Percentiles rank a stretch among this genome's conserved stretches.
These are phyloP conservation scores for Ophiostoma australiae DNA, from an alignment of 2,329 filamentous ascomycete genomes.

Conservation along the genomic window DNA sequence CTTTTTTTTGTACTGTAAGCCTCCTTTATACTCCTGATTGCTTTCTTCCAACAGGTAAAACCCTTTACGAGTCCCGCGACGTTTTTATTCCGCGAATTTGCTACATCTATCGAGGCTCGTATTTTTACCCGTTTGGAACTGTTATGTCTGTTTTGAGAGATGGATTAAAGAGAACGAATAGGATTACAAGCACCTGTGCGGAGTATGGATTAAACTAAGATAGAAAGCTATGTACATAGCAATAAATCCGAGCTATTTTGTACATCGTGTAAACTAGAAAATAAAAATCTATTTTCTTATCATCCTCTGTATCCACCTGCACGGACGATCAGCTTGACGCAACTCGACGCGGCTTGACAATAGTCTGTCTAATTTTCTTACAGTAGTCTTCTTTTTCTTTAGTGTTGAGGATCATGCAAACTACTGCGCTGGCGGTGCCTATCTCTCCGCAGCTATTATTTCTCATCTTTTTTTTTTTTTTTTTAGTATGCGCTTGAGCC, in stretches of 20 bases:
- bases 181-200: neutral
- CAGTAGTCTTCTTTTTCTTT: neutral
- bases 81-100: neutral
- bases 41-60: neutral
- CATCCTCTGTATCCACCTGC: neutral
- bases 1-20: neutral
- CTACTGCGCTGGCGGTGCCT: neutral
- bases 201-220: neutral
- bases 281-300: neutral
- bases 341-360: neutral
- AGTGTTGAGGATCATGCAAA: neutral
- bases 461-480: neutral
- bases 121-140: neutral
- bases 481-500: neutral
- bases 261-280: neutral
- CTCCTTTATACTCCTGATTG: neutral
- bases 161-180: neutral
- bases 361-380: neutral
- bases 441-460: neutral
- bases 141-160: neutral
- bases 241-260: neutral
- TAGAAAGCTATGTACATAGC: neutral
- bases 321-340: constrained; percentile 4
- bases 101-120: neutral
- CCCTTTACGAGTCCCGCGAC: neutral